These are phyloP conservation scores for Ballota nigra DNA, from an alignment of 257 asterid species.

Conservation along the genomic window DNA sequence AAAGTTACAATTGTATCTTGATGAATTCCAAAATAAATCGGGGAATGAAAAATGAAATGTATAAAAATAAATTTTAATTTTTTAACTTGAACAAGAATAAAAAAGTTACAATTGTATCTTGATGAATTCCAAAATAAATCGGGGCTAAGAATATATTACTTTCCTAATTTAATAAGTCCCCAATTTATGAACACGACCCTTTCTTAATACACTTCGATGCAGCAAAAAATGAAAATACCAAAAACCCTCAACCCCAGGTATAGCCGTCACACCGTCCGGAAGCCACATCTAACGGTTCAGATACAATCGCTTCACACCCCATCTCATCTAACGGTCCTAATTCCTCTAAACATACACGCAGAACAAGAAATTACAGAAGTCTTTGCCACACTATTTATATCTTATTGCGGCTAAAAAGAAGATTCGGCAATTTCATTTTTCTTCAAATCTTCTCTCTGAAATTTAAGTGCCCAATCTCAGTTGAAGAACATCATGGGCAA, in stretches of 20 bases:
- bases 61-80: too few species aligned
- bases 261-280: not conserved
- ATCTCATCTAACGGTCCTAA: conserved; percentile 26
- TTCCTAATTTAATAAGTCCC: not conserved
- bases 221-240: not conserved
- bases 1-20: too few species aligned
- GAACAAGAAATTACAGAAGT: not conserved
- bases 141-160: too few species aligned
- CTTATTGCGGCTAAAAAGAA: not conserved
- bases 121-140: too few species aligned
- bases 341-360: conserved; percentile 7
- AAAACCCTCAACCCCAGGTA: not conserved
- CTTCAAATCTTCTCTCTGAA: not conserved
- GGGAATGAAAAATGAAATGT: too few species aligned
- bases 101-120: too few species aligned
- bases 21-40: too few species aligned
- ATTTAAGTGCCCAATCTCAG: not conserved
- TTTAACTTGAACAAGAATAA: too few species aligned
- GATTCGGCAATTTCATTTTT: not conserved
- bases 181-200: not conserved
- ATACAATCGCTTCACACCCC: not conserved
- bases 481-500: conserved; percentile 59
- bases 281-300: conserved; percentile 21
- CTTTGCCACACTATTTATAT: conserved; percentile 14
- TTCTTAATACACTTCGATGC: conserved; percentile 19